Evolutionary conservation across 805 yeast species (phyloP).

Genomic region (Metschnikowia koreensis): DNA sequence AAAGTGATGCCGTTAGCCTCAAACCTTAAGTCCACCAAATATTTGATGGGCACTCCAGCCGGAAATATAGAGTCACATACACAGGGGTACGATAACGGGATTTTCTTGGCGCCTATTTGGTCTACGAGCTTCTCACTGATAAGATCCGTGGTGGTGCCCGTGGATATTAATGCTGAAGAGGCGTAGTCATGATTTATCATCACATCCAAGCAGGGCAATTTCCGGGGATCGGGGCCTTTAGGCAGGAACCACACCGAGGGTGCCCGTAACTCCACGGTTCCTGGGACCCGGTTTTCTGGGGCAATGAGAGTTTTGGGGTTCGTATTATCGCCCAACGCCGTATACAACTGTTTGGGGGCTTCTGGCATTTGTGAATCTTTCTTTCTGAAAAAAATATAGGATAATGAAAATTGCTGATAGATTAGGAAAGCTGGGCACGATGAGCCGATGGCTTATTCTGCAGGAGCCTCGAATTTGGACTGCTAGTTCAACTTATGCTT

Average conservation of each 20-base stretch:
- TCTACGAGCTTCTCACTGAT: not conserved
- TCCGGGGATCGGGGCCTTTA: not conserved
- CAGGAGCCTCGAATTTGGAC: too few species aligned
- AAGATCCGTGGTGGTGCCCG: not conserved
- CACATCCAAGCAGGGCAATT: not conserved
- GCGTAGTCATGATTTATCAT: not conserved
- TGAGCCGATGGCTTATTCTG: too few species aligned
- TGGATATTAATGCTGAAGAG: not conserved
- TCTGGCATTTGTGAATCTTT: not conserved
- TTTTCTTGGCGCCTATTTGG: not conserved
- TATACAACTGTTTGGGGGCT: not conserved
- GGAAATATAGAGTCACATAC: not conserved
- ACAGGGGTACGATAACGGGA: not conserved
- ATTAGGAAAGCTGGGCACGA: too few species aligned
- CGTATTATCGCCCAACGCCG: not conserved
- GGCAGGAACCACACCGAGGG: not conserved
- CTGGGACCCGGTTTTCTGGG: not conserved
- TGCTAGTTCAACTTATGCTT: too few species aligned
- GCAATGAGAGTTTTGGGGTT: not conserved
- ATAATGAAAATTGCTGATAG: too few species aligned
- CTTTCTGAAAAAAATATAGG: too few species aligned
- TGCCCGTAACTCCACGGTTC: not conserved
- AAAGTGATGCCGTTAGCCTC: not conserved
- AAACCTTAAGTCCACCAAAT: not conserved
- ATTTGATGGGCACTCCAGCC: not conserved